phyloP scores from a whole-genome alignment of 148 eudicot species.

The Vaccinium darrowii region DNA sequence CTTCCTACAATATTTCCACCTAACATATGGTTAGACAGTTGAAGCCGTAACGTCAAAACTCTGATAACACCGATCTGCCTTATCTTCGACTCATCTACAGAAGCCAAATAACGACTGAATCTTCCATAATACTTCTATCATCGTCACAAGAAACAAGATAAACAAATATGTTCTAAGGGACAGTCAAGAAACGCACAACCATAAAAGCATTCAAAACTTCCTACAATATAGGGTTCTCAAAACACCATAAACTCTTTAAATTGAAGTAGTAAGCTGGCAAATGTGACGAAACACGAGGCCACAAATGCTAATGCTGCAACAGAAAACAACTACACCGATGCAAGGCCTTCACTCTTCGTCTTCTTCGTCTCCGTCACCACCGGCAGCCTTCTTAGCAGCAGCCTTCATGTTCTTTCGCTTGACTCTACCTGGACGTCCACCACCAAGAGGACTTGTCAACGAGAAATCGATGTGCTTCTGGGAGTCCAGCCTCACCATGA shows the following conservation, averaged over 20 bases:
- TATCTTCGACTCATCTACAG: neutral
- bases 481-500: conserved; percentile 45
- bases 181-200: neutral
- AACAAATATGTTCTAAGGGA: neutral
- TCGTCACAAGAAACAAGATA: neutral
- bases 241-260: neutral
- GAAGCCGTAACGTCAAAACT: no score
- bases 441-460: conserved; percentile 44
- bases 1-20: no score
- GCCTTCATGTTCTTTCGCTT: conserved; percentile 48
- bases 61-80: neutral
- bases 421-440: conserved; percentile 46
- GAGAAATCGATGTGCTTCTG: conserved; percentile 44
- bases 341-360: conserved; percentile 37
- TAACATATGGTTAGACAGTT: no score
- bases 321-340: neutral
- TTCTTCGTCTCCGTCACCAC: conserved; percentile 42
- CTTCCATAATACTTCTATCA: neutral
- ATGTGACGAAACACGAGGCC: neutral
- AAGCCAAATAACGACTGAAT: neutral
- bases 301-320: neutral
- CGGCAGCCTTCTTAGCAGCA: conserved; percentile 40
- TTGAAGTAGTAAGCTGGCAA: neutral
- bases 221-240: neutral
- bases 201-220: conserved; percentile 2